phyloP scores from a whole-genome alignment of 164 flowering plant genomes.

The Vitis rupestris region DNA sequence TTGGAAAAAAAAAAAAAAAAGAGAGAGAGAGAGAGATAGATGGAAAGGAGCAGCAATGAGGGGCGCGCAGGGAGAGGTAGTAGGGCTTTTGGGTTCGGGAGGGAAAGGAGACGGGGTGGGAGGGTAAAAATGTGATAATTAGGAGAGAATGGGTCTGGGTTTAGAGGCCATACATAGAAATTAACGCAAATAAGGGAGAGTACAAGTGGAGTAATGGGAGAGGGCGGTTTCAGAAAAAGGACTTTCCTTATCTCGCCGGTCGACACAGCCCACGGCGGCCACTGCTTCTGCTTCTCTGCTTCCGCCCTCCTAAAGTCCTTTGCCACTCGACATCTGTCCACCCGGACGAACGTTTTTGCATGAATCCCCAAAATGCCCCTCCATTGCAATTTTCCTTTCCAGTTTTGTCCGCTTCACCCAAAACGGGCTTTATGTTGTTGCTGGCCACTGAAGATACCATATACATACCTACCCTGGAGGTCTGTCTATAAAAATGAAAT shows the following conservation, averaged over 20 bases:
- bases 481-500: too few species aligned
- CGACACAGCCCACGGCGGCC: not conserved
- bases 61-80: slow-evolving; percentile 21
- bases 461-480: too few species aligned
- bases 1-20: slow-evolving; percentile 19
- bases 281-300: not conserved
- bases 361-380: not conserved
- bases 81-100: slow-evolving; percentile 4
- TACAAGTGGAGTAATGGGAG: slow-evolving; percentile 22
- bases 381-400: too few species aligned
- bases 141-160: slow-evolving; percentile 2
- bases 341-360: not conserved
- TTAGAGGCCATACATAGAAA: not conserved
- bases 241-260: too few species aligned
- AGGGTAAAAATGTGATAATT: slow-evolving; percentile 17
- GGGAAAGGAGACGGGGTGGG: slow-evolving; percentile 26
- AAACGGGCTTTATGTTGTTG: too few species aligned
- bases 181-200: not conserved
- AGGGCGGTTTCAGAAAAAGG: slow-evolving; percentile 4
- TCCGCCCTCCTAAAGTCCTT: not conserved
- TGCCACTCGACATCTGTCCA: not conserved
- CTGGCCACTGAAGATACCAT: not conserved
- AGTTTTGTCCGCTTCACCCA: too few species aligned
- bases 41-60: slow-evolving; percentile 20
- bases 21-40: slow-evolving; percentile 19